Evolutionary conservation across 2,329 filamentous ascomycete species (phyloP).

Genomic region (Macrophomina pseudophaseolina): DNA sequence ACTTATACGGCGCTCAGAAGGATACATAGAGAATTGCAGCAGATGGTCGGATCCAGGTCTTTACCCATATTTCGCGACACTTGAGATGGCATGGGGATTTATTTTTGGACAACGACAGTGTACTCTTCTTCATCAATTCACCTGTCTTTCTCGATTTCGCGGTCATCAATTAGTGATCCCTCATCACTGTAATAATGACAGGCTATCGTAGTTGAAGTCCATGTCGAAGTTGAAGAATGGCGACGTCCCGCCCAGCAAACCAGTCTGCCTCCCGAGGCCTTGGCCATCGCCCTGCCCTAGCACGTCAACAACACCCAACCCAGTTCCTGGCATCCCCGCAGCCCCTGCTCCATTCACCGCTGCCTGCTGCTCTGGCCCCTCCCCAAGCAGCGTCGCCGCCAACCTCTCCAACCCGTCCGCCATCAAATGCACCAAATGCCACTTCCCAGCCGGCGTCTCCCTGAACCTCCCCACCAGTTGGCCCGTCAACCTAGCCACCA

Average conservation of each 20-base stretch:
- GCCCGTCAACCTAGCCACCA: conserved; percentile 46
- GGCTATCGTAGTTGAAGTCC: neutral
- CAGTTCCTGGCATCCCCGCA: neutral
- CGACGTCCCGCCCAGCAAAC: neutral
- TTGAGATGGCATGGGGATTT: no score
- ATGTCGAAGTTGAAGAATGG: neutral
- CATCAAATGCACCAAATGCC: conserved; percentile 55
- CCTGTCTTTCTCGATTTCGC: no score
- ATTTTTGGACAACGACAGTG: no score
- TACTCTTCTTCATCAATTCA: no score
- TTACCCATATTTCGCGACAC: no score
- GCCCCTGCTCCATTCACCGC: neutral
- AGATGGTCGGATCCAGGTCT: no score
- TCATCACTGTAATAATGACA: neutral
- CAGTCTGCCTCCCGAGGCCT: neutral
- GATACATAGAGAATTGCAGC: no score
- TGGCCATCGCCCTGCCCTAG: neutral
- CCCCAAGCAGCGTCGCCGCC: neutral
- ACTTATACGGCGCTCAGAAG: no score
- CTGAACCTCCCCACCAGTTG: conserved; percentile 50
- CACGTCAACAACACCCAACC: neutral
- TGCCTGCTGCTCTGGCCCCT: neutral
- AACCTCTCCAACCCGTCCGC: conserved; percentile 48
- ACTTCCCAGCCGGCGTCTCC: conserved; percentile 49
- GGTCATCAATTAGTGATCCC: no score